phyloP scores from a whole-genome alignment of 352 stramenopile genomes.

The Globisporangium mamillatum region DNA sequence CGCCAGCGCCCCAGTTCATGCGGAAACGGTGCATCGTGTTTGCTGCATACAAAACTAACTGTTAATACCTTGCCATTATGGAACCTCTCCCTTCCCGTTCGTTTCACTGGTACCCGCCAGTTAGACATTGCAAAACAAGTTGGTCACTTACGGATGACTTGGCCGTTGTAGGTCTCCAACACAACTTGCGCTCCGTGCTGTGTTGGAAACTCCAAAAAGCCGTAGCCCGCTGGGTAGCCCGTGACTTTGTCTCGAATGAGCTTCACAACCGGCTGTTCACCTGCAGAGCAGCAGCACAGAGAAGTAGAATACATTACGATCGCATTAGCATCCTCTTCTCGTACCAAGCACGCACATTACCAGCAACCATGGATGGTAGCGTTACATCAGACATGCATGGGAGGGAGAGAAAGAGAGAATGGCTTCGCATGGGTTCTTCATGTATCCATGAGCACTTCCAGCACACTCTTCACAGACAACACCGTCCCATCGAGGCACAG shows the following conservation, averaged over 20 bases:
- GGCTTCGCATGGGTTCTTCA: not conserved
- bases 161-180: slow-evolving; percentile 83
- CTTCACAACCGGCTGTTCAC: slow-evolving; percentile 84
- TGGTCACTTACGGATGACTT: slow-evolving; percentile 71
- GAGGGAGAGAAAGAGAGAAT: not conserved
- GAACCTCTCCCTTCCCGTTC: not conserved
- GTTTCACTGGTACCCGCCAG: not conserved
- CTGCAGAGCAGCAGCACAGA: slow-evolving; percentile 21
- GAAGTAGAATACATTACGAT: not conserved
- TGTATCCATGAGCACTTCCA: slow-evolving; percentile 6
- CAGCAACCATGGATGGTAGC: not conserved
- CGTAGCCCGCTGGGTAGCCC: slow-evolving; percentile 86
- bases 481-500: not conserved
- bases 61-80: not conserved
- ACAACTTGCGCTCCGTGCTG: slow-evolving; percentile 80
- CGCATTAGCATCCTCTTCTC: not conserved
- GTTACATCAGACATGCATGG: not conserved
- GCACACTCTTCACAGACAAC: slow-evolving; percentile 2
- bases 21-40: slow-evolving; percentile 89
- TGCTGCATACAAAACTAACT: slow-evolving; percentile 33
- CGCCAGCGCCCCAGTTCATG: slow-evolving; percentile 90
- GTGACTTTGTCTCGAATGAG: slow-evolving; percentile 90
- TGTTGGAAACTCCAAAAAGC: slow-evolving; percentile 89
- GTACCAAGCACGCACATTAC: not conserved
- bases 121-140: not conserved